Percentiles rank a stretch among this genome's conserved stretches.
Evolutionary conservation across 1,139 yeast genomes (phyloP).

Genomic region (Blastobotrys ciferrii): DNA sequence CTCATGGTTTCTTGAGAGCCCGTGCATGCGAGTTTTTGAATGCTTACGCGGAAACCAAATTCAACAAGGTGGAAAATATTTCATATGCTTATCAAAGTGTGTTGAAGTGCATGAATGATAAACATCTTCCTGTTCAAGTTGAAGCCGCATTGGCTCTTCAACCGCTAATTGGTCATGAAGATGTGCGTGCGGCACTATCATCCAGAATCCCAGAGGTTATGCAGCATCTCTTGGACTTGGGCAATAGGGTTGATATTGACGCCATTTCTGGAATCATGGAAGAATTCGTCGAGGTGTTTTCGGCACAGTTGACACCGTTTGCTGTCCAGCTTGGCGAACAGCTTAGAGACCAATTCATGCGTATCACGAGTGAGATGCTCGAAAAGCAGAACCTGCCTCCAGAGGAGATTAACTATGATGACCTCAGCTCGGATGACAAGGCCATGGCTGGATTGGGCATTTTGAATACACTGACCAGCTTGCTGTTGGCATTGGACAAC

Average conservation of each 20-base stretch:
- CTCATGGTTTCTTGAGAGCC: constrained; percentile 73
- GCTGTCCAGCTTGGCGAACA: constrained; percentile 83
- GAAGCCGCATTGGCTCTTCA: constrained; percentile 87
- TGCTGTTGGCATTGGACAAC: constrained; percentile 82
- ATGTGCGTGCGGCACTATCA: constrained; percentile 66
- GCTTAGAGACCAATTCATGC: constrained; percentile 75
- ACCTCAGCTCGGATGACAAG: constrained; percentile 60
- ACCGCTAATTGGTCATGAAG: constrained; percentile 63
- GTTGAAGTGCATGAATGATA: constrained; percentile 53
- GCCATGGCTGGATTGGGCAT: constrained; percentile 86
- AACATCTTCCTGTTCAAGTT: constrained; percentile 72
- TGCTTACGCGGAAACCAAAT: constrained; percentile 64
- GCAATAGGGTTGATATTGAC: constrained; percentile 84
- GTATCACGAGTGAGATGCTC: constrained; percentile 65
- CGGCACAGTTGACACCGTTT: constrained; percentile 89
- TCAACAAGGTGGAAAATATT: constrained; percentile 49
- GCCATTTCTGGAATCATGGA: constrained; percentile 89
- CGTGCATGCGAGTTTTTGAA: constrained; percentile 79
- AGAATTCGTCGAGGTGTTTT: constrained; percentile 86
- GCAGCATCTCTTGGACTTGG: constrained; percentile 71
- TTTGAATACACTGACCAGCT: constrained; percentile 81
- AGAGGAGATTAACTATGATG: constrained; percentile 38
- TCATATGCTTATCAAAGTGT: constrained; percentile 65
- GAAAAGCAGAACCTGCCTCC: constrained; percentile 40
- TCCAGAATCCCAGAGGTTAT: constrained; percentile 74